phyloP scores from a whole-genome alignment of 352 stramenopile species.

The Phytopythium kandeliae region DNA sequence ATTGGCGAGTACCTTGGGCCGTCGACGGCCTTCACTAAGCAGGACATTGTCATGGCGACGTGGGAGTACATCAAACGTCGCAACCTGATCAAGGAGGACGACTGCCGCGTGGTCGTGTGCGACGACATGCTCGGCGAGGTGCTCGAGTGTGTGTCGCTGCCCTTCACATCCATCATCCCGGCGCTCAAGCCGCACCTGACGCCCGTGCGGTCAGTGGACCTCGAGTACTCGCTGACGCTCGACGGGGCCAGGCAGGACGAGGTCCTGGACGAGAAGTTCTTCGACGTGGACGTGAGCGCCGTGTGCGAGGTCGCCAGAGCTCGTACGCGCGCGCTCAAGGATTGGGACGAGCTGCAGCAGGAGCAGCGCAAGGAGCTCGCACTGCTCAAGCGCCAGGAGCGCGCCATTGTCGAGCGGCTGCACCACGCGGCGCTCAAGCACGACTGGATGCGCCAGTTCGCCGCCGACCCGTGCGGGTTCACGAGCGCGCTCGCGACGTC shows the following conservation, averaged over 20 bases:
- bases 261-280: slow-evolving; percentile 44
- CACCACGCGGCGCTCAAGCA: slow-evolving; percentile 40
- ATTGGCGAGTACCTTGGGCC: slow-evolving; percentile 36
- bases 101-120: slow-evolving; percentile 65
- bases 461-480: slow-evolving; percentile 57
- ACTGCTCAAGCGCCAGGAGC: slow-evolving; percentile 54
- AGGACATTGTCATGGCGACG: slow-evolving; percentile 63
- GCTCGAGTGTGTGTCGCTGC: slow-evolving; percentile 62
- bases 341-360: slow-evolving; percentile 59
- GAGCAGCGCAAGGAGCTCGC: slow-evolving; percentile 59
- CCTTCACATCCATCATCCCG: slow-evolving; percentile 63
- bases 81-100: slow-evolving; percentile 78
- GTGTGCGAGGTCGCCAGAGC: slow-evolving; percentile 43
- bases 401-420: slow-evolving; percentile 45
- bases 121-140: slow-evolving; percentile 44
- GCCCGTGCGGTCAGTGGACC: slow-evolving; percentile 35
- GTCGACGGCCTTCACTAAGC: slow-evolving; percentile 54
- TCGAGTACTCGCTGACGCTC: slow-evolving; percentile 61
- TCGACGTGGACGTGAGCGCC: slow-evolving; percentile 51
- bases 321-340: slow-evolving; percentile 26
- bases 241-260: slow-evolving; percentile 19
- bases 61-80: slow-evolving; percentile 76
- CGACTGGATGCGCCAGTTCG: slow-evolving; percentile 70
- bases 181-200: slow-evolving; percentile 64
- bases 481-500: slow-evolving; percentile 52